phyloP scores from a whole-genome alignment of 202 grass and related monocot species.

The Elaeis oleifera region DNA sequence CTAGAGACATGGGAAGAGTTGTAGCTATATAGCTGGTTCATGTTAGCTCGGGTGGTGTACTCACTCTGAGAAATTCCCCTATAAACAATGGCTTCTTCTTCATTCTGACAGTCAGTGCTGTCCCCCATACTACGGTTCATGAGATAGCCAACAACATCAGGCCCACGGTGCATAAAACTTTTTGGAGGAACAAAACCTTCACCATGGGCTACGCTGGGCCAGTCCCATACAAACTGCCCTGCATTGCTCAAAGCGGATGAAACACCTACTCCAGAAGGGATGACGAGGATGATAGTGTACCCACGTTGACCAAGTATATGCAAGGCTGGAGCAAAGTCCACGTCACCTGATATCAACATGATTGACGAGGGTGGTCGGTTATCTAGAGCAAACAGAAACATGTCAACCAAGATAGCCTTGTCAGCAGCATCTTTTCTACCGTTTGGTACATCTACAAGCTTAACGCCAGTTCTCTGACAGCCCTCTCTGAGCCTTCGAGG shows the following conservation, averaged over 20 bases:
- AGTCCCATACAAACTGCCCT: slow-evolving; percentile 85
- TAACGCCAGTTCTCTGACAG: slow-evolving; percentile 92
- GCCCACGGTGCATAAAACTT: slow-evolving; percentile 24
- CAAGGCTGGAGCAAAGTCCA: slow-evolving; percentile 91
- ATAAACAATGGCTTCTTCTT: slow-evolving; percentile 81
- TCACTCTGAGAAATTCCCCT: slow-evolving; percentile 48
- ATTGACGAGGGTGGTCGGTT: slow-evolving; percentile 85
- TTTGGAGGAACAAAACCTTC: slow-evolving; percentile 59
- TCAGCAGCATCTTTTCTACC: slow-evolving; percentile 95
- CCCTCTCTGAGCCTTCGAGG: slow-evolving; percentile 83
- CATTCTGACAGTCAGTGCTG: slow-evolving; percentile 49
- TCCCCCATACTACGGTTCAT: slow-evolving; percentile 25
- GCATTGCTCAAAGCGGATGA: slow-evolving; percentile 77
- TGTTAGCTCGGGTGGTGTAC: slow-evolving; percentile 24
- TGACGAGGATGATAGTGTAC: slow-evolving; percentile 80
- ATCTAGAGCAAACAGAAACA: slow-evolving; percentile 97
- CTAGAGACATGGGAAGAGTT: slow-evolving; percentile 30
- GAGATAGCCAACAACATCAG: slow-evolving; percentile 38
- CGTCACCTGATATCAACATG: slow-evolving; percentile 92
- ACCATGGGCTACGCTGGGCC: slow-evolving; percentile 73
- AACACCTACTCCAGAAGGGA: slow-evolving; percentile 72
- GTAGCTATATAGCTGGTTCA: slow-evolving; percentile 39
- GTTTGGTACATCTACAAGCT: slow-evolving; percentile 96
- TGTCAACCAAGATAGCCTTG: slow-evolving; percentile 95
- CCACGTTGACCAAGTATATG: slow-evolving; percentile 96